Evolutionary conservation across 2,329 filamentous ascomycete species (phyloP).

Genomic region (Penicillium sp.): DNA sequence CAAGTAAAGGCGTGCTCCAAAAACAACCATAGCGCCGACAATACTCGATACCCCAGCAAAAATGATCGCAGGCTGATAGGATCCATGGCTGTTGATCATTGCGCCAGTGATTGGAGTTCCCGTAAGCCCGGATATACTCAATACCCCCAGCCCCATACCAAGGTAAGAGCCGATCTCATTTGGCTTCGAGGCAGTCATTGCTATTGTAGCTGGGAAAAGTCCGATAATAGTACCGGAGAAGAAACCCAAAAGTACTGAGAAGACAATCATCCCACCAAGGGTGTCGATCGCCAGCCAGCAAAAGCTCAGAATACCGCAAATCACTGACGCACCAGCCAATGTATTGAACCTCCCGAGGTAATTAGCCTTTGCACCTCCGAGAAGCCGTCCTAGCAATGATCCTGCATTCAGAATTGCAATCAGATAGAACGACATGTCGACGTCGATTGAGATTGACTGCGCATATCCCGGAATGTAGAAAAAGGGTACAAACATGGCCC

Average conservation of each 20-base stretch:
- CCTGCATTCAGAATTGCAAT: slow-evolving; percentile 39
- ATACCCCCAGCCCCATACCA: slow-evolving; percentile 39
- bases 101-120: slow-evolving; percentile 23
- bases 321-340: slow-evolving; percentile 27
- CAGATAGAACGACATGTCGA: slow-evolving; percentile 33
- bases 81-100: slow-evolving; percentile 19
- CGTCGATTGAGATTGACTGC: slow-evolving; percentile 14
- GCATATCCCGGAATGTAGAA: slow-evolving; percentile 26
- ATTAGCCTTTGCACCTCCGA: slow-evolving; percentile 39
- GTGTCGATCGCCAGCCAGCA: slow-evolving; percentile 33
- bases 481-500: background rate
- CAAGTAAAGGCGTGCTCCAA: background rate
- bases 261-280: slow-evolving; percentile 33
- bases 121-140: slow-evolving; percentile 26
- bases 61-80: slow-evolving; percentile 7
- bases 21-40: background rate
- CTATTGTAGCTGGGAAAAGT: slow-evolving; percentile 41
- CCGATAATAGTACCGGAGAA: slow-evolving; percentile 46
- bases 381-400: slow-evolving; percentile 38
- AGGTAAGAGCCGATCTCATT: slow-evolving; percentile 44
- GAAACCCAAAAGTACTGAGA: slow-evolving; percentile 44
- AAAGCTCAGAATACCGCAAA: slow-evolving; percentile 36
- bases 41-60: slow-evolving; percentile 14
- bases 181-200: slow-evolving; percentile 34
- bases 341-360: slow-evolving; percentile 42